A percentile compares a stretch with the other conserved stretches of the same genome.
Evolutionary conservation across 108 stramenopile species (phyloP).

Genomic region (Skeletonema costatum): DNA sequence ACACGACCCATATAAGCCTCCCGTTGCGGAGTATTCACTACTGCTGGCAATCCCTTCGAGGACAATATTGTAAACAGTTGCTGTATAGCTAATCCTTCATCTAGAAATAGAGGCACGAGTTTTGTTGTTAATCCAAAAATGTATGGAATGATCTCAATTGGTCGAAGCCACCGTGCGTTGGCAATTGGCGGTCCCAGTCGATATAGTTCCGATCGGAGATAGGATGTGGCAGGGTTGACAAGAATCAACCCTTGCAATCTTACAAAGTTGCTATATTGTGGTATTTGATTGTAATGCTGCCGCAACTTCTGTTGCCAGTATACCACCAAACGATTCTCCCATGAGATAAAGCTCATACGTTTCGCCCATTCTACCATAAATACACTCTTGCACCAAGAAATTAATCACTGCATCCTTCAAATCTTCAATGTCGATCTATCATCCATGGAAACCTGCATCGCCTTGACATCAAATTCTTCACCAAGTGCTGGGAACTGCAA

Average conservation of each 20-base stretch:
- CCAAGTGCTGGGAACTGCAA: slow-evolving; percentile 81
- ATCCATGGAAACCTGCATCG: slow-evolving; percentile 62
- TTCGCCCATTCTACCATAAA: neutral
- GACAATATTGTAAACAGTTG: slow-evolving; percentile 73
- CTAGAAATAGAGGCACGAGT: slow-evolving; percentile 79
- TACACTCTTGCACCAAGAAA: slow-evolving; percentile 41
- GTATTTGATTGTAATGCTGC: slow-evolving; percentile 25
- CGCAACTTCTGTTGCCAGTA: slow-evolving; percentile 78
- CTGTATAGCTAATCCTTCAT: slow-evolving; percentile 58
- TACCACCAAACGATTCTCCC: slow-evolving; percentile 90
- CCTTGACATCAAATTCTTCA: slow-evolving; percentile 82
- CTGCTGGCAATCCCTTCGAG: slow-evolving; percentile 74
- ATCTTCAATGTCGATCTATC: slow-evolving; percentile 83
- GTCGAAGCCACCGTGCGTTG: slow-evolving; percentile 34
- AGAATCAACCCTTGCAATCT: slow-evolving; percentile 67
- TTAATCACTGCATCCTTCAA: slow-evolving; percentile 57
- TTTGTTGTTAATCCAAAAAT: slow-evolving; percentile 47
- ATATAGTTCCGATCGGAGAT: slow-evolving; percentile 71
- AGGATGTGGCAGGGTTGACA: slow-evolving; percentile 88
- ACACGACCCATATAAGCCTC: slow-evolving; percentile 91
- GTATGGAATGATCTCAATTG: slow-evolving; percentile 47
- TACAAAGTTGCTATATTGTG: slow-evolving; percentile 13
- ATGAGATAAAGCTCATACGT: slow-evolving; percentile 60
- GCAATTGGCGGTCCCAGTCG: slow-evolving; percentile 68
- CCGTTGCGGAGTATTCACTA: slow-evolving; percentile 67